Conservation (phyloP, 306 rosid species). For the Casuarina glauca region DNA sequence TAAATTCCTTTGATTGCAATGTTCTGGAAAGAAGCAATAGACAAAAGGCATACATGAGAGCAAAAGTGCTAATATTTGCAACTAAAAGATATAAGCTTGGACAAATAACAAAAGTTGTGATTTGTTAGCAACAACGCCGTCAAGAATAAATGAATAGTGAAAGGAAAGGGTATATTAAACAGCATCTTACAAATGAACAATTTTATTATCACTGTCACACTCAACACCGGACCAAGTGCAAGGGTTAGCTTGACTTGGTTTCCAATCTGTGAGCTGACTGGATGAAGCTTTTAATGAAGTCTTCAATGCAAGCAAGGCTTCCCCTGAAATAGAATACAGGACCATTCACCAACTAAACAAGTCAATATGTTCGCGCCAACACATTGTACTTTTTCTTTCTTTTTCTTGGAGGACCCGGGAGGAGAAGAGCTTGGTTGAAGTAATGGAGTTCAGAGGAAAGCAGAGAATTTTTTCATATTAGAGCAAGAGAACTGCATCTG, state of each 20-base stretch:
- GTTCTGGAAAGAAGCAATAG: slow-evolving; percentile 58
- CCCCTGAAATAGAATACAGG: slow-evolving; percentile 58
- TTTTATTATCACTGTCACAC: slow-evolving; percentile 49
- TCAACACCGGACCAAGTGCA: slow-evolving; percentile 89
- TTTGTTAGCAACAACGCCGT: slow-evolving; percentile 5
- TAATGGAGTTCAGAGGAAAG: too few species aligned
- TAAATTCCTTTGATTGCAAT: slow-evolving; percentile 75
- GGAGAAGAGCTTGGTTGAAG: neutral
- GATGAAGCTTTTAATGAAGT: slow-evolving; percentile 58
- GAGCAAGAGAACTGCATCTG: neutral
- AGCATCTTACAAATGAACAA: slow-evolving; percentile 77
- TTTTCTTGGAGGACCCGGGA: neutral
- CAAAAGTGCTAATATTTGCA: slow-evolving; percentile 12
- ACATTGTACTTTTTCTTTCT: neutral
- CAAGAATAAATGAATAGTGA: slow-evolving; percentile 17
- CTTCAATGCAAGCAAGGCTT: slow-evolving; percentile 70
- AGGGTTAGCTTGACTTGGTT: slow-evolving; percentile 81
- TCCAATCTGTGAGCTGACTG: slow-evolving; percentile 83
- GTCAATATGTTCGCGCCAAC: slow-evolving; percentile 17
- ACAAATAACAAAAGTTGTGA: slow-evolving; percentile 17
- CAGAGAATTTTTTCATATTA: too few species aligned
- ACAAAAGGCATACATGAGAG: slow-evolving; percentile 25
- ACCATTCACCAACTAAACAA: slow-evolving; percentile 26
- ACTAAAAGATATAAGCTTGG: slow-evolving; percentile 17
- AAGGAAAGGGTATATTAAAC: slow-evolving; percentile 13